These are phyloP conservation scores for Parsonsia alboflavescens DNA, from an alignment of 257 asterid species.

Conservation along the genomic window DNA sequence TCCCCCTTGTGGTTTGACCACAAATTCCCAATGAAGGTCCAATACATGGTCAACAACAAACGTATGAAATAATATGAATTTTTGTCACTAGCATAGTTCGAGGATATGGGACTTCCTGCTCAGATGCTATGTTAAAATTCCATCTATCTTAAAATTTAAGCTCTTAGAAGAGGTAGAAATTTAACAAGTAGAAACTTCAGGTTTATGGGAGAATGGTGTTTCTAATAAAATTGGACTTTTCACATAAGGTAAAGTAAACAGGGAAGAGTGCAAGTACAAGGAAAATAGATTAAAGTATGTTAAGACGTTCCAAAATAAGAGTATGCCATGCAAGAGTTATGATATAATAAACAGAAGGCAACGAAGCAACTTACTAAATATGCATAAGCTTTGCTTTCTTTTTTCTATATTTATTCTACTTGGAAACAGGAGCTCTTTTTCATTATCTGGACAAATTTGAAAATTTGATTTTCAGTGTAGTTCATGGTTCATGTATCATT, in stretches of 20 bases:
- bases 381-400: not conserved
- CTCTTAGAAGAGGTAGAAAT: no score
- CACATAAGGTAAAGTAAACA: not conserved
- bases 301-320: not conserved
- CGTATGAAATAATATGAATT: no score
- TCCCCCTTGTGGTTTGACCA: no score
- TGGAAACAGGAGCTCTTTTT: not conserved
- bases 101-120: no score
- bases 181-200: no score
- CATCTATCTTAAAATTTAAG: no score
- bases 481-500: not conserved
- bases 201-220: not conserved
- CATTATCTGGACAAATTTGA: not conserved
- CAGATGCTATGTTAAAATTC: no score
- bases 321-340: not conserved
- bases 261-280: not conserved
- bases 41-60: no score
- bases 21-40: no score
- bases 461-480: not conserved
- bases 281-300: not conserved
- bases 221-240: not conserved
- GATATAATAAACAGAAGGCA: no score
- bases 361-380: not conserved
- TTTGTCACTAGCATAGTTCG: no score
- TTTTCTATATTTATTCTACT: not conserved